These are phyloP conservation scores for Adansonia grandidieri DNA, from an alignment of 441 rosid species.

Conservation along the genomic window DNA sequence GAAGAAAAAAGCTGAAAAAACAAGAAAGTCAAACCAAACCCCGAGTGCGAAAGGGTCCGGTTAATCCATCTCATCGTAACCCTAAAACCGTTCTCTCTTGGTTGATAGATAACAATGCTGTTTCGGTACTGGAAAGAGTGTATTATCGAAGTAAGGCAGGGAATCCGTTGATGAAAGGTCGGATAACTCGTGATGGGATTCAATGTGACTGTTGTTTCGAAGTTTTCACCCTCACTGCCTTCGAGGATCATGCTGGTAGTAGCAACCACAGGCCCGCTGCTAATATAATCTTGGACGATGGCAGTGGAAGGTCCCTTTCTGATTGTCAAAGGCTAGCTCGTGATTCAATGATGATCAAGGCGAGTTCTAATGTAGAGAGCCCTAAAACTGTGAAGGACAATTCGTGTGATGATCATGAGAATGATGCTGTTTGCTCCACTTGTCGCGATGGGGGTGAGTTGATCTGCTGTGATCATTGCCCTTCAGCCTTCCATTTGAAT, in stretches of 20 bases:
- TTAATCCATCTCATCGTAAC: neutral
- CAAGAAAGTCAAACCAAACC: neutral
- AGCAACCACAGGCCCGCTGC: slow-evolving; percentile 32
- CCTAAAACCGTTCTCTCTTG: slow-evolving; percentile 36
- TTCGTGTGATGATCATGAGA: slow-evolving; percentile 21
- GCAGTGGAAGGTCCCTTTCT: slow-evolving; percentile 51
- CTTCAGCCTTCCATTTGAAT: slow-evolving; percentile 56
- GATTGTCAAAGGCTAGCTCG: slow-evolving; percentile 47
- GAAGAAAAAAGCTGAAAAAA: neutral
- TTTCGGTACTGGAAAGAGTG: slow-evolving; percentile 45
- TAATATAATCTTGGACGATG: slow-evolving; percentile 50
- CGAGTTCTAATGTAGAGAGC: slow-evolving; percentile 17
- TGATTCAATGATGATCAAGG: slow-evolving; percentile 25
- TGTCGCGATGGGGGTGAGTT: slow-evolving; percentile 63
- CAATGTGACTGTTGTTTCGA: slow-evolving; percentile 52
- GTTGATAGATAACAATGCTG: slow-evolving; percentile 45
- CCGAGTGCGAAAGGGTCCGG: neutral
- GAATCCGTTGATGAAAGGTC: slow-evolving; percentile 36
- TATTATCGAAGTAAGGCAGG: slow-evolving; percentile 32
- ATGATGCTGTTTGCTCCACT: slow-evolving; percentile 51
- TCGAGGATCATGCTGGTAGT: slow-evolving; percentile 54
- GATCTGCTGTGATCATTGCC: slow-evolving; percentile 65
- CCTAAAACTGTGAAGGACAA: neutral
- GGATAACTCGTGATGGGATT: slow-evolving; percentile 49
- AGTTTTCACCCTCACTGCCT: slow-evolving; percentile 35